These are phyloP conservation scores for Stipa capillata DNA, from an alignment of 176 grass and related monocot species.

Conservation along the genomic window DNA sequence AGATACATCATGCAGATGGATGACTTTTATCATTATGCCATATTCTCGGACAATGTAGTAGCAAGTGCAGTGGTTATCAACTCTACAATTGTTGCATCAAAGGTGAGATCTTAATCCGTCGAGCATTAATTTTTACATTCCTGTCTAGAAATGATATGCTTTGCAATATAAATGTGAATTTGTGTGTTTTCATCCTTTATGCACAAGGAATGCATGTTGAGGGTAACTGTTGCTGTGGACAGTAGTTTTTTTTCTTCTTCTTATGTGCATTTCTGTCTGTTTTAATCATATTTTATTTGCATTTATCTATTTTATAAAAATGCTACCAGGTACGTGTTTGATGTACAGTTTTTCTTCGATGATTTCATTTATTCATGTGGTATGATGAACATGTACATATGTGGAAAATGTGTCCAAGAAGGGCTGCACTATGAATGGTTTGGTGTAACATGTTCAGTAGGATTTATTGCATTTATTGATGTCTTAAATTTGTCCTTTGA, in stretches of 20 bases:
- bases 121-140: background rate
- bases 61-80: conserved; percentile 81
- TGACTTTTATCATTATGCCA: conserved; percentile 70
- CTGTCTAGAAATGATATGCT: background rate
- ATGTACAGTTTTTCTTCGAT: background rate
- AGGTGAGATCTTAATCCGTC: conserved; percentile 29
- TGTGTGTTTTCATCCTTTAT: background rate
- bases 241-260: background rate
- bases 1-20: conserved; percentile 19
- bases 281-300: background rate
- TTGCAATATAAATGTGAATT: background rate
- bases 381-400: conserved; percentile 6
- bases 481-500: background rate
- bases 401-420: background rate
- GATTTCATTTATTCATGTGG: background rate
- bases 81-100: conserved; percentile 56
- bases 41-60: conserved; percentile 83
- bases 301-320: background rate
- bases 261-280: background rate
- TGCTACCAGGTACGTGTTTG: background rate
- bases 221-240: background rate
- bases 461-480: background rate
- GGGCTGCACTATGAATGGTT: background rate
- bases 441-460: background rate
- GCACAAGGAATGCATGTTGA: background rate